phyloP scores from a whole-genome alignment of 495 filamentous ascomycete genomes.

The Podospora pseudopauciseta region DNA sequence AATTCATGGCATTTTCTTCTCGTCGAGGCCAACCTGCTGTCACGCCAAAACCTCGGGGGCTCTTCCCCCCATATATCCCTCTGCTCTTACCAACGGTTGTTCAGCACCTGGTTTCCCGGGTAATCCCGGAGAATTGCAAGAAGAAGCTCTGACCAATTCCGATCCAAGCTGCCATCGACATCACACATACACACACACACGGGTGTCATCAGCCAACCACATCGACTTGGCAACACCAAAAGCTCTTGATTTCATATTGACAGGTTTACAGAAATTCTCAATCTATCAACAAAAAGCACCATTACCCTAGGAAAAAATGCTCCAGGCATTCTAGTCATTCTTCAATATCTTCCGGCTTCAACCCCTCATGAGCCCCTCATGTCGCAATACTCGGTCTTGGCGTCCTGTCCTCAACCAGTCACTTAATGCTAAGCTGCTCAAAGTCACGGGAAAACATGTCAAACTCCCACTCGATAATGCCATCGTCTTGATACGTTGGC shows the following conservation, averaged over 20 bases:
- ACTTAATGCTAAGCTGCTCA: slow-evolving; percentile 1
- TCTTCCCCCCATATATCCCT: neutral
- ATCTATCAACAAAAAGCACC: neutral
- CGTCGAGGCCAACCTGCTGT: neutral
- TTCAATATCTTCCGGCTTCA: neutral
- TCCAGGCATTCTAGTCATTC: neutral
- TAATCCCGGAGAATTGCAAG: slow-evolving; percentile 24
- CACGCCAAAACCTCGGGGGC: too few species aligned
- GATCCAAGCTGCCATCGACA: slow-evolving; percentile 3
- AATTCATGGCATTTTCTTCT: neutral
- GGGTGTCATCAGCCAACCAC: neutral
- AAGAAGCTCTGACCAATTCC: slow-evolving; percentile 16
- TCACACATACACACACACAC: neutral
- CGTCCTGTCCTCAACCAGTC: neutral
- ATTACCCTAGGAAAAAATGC: neutral
- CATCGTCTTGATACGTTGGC: slow-evolving; percentile 6
- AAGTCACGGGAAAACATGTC: slow-evolving; percentile 12
- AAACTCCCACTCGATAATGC: slow-evolving; percentile 14
- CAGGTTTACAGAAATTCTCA: neutral
- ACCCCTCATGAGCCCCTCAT: neutral
- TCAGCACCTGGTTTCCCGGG: slow-evolving; percentile 18
- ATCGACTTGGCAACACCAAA: neutral
- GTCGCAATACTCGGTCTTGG: slow-evolving; percentile 1
- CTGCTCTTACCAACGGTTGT: neutral
- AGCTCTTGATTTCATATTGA: neutral